Conservation (phyloP, 371 early-diverging fungal species). For the Rhizopus microsporus region DNA sequence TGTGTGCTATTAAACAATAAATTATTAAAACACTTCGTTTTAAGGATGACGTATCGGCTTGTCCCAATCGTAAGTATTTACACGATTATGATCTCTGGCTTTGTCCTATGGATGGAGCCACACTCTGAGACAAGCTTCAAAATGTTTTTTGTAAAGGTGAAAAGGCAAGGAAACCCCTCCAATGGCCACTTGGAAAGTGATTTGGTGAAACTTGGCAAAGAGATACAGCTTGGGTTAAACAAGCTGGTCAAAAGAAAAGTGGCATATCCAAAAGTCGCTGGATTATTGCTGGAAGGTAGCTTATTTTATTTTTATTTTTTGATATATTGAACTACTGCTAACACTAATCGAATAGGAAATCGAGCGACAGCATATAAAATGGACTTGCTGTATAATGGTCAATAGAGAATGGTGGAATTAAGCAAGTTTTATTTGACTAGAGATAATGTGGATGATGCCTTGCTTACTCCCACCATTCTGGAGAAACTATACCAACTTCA, state of each 20-base stretch:
- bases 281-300: constrained; percentile 11
- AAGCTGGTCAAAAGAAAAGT: constrained; percentile 16
- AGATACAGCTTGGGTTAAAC: constrained; percentile 10
- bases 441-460: too few relatives aligned
- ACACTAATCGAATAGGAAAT: background rate
- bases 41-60: too few relatives aligned
- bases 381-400: constrained; percentile 1
- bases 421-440: too few relatives aligned
- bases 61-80: background rate
- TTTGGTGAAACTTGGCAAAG: constrained; percentile 11
- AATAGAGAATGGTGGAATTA: background rate
- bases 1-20: background rate
- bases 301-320: background rate
- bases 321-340: background rate
- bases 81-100: constrained; percentile 9
- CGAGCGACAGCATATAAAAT: background rate
- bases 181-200: constrained; percentile 14
- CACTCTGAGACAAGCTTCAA: constrained; percentile 10
- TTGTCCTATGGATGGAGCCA: constrained; percentile 11
- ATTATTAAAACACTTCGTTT: too few relatives aligned
- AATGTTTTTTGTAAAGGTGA: too few relatives aligned
- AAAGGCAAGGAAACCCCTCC: constrained; percentile 9
- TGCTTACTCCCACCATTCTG: too few relatives aligned
- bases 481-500: too few relatives aligned
- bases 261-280: constrained; percentile 12